phyloP scores from a whole-genome alignment of 176 grass and related monocot species.

The Raddia guianensis region DNA sequence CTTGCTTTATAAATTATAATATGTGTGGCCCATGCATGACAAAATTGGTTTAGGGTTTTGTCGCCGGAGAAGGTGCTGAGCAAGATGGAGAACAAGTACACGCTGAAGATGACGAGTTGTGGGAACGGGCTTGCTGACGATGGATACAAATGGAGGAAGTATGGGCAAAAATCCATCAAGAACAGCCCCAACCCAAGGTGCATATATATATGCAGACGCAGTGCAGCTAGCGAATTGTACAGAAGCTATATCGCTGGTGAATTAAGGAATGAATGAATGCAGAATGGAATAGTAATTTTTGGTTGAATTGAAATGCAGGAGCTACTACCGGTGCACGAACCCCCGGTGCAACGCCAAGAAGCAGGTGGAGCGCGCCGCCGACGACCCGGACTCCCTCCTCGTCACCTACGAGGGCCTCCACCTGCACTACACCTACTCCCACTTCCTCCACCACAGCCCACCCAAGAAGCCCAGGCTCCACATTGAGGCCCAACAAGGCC shows the following conservation, averaged over 20 bases:
- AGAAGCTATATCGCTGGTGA: too few species aligned
- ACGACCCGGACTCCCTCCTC: conserved; percentile 65
- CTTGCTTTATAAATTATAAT: too few species aligned
- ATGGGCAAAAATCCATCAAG: conserved; percentile 97
- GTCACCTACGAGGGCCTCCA: conserved; percentile 96
- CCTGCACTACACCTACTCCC: conserved; percentile 87
- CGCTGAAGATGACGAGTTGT: conserved; percentile 71
- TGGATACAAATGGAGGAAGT: conserved; percentile 98
- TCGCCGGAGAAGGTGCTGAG: conserved; percentile 70
- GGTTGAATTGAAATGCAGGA: conserved; percentile 41
- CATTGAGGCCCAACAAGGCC: not conserved
- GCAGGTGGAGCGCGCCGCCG: conserved; percentile 79
- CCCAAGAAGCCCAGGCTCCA: conserved; percentile 67
- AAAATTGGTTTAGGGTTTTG: conserved; percentile 46
- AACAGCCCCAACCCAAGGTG: conserved; percentile 98
- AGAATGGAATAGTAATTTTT: too few species aligned
- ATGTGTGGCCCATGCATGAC: too few species aligned
- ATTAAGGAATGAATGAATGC: too few species aligned
- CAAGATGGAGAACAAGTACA: conserved; percentile 94
- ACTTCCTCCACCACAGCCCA: conserved; percentile 39
- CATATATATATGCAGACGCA: not conserved
- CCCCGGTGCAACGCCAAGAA: conserved; percentile 95
- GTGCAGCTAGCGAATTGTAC: not conserved
- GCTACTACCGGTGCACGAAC: conserved; percentile 97
- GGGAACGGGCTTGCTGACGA: conserved; percentile 70